These are phyloP conservation scores for Hura crepitans DNA, from an alignment of 441 rosid genomes.

Conservation along the genomic window DNA sequence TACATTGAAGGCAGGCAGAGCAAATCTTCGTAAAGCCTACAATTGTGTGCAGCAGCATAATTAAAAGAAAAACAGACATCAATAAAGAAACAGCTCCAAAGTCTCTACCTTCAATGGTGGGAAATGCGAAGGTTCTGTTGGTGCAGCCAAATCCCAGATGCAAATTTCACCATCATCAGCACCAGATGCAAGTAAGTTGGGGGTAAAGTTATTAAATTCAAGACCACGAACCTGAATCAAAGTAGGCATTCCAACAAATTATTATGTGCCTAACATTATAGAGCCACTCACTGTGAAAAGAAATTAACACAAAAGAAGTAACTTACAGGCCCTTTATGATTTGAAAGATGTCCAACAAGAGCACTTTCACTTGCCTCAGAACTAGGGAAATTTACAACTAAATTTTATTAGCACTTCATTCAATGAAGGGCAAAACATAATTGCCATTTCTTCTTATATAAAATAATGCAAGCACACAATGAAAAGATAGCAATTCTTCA, in stretches of 20 bases:
- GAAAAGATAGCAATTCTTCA: slow-evolving; percentile 9
- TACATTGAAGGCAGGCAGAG: neutral
- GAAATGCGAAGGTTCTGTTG: slow-evolving; percentile 73
- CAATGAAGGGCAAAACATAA: neutral
- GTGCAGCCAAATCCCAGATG: slow-evolving; percentile 89
- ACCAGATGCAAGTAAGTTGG: slow-evolving; percentile 92
- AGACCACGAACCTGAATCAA: slow-evolving; percentile 89
- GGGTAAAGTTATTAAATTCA: slow-evolving; percentile 67
- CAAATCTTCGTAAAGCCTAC: neutral
- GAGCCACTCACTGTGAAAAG: neutral
- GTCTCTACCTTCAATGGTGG: slow-evolving; percentile 69
- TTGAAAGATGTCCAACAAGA: slow-evolving; percentile 66
- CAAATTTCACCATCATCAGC: slow-evolving; percentile 97
- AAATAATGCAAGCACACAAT: neutral
- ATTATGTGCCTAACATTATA: slow-evolving; percentile 16
- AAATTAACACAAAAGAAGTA: slow-evolving; percentile 11
- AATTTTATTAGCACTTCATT: slow-evolving; percentile 4
- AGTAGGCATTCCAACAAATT: slow-evolving; percentile 16
- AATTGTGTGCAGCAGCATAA: neutral
- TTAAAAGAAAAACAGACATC: neutral
- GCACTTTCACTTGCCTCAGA: slow-evolving; percentile 57
- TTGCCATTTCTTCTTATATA: neutral
- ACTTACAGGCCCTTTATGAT: slow-evolving; percentile 96
- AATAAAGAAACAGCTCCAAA: neutral
- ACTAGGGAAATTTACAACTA: slow-evolving; percentile 35